Evolutionary conservation across 73 alveolate species (phyloP).

Genomic region (Tetrahymena thermophila): DNA sequence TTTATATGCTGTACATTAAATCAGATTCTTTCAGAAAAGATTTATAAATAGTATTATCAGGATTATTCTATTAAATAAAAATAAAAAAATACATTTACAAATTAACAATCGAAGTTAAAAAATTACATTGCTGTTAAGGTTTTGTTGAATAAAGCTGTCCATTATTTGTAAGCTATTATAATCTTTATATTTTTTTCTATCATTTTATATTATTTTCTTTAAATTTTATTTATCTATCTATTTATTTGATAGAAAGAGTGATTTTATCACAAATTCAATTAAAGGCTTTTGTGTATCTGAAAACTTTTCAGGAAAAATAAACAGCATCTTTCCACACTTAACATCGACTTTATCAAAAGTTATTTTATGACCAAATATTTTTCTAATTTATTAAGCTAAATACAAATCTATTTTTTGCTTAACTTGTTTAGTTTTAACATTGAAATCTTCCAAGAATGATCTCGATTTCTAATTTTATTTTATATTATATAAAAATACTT

Average conservation of each 20-base stretch:
- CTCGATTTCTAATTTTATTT: neutral
- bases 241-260: neutral
- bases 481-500: neutral
- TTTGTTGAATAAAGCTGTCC: neutral
- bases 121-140: neutral
- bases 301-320: neutral
- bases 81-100: neutral
- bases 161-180: neutral
- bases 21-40: neutral
- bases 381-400: neutral
- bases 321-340: neutral
- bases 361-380: neutral
- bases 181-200: neutral
- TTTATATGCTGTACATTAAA: neutral
- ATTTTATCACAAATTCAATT: neutral
- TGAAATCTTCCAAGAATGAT: neutral
- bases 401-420: neutral
- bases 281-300: neutral
- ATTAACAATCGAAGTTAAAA: neutral
- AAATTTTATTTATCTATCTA: neutral
- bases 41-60: neutral
- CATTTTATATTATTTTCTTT: neutral
- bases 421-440: neutral
- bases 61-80: neutral
- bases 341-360: neutral